Conservation (phyloP, 371 early-diverging fungal species). For the Umbelopsis sp. region DNA sequence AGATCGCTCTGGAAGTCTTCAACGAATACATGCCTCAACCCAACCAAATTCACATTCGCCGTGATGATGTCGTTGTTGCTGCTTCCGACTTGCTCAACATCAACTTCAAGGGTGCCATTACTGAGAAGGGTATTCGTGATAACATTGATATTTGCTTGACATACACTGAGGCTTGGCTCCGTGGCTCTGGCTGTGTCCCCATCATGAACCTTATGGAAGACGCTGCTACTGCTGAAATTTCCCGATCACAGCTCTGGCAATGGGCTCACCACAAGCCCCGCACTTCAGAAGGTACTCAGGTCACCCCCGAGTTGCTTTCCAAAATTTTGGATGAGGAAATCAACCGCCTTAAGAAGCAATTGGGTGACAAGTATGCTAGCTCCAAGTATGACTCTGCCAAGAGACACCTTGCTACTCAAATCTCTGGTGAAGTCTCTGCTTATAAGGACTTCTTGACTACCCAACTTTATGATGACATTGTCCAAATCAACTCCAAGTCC, state of each 20-base stretch:
- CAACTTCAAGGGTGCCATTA: slow-evolving; percentile 78
- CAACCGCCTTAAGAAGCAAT: slow-evolving; percentile 62
- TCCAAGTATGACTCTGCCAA: slow-evolving; percentile 81
- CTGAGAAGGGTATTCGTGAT: slow-evolving; percentile 87
- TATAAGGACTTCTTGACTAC: slow-evolving; percentile 94
- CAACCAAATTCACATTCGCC: slow-evolving; percentile 90
- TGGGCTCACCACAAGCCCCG: slow-evolving; percentile 90
- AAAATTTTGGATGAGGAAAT: slow-evolving; percentile 88
- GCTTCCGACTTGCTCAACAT: slow-evolving; percentile 86
- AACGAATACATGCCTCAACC: slow-evolving; percentile 94
- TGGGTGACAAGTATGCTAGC: slow-evolving; percentile 65
- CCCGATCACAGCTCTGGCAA: slow-evolving; percentile 95
- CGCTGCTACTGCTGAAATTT: slow-evolving; percentile 97
- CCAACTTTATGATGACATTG: slow-evolving; percentile 79
- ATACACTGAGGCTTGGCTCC: slow-evolving; percentile 97
- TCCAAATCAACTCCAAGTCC: slow-evolving; percentile 42
- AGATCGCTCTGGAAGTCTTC: slow-evolving; percentile 86
- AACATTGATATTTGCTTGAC: slow-evolving; percentile 90
- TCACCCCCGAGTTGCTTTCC: slow-evolving; percentile 77
- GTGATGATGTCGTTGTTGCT: slow-evolving; percentile 88
- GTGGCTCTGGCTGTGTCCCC: slow-evolving; percentile 95
- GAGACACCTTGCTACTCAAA: slow-evolving; percentile 75
- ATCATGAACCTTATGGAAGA: slow-evolving; percentile 97
- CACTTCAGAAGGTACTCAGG: slow-evolving; percentile 78
- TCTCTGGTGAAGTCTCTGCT: slow-evolving; percentile 68